Percentiles rank a stretch among this genome's conserved stretches.
Conservation (phyloP, 225 moss, liverwort and hornwort species). For the Pseudisothecium myosuroides region DNA sequence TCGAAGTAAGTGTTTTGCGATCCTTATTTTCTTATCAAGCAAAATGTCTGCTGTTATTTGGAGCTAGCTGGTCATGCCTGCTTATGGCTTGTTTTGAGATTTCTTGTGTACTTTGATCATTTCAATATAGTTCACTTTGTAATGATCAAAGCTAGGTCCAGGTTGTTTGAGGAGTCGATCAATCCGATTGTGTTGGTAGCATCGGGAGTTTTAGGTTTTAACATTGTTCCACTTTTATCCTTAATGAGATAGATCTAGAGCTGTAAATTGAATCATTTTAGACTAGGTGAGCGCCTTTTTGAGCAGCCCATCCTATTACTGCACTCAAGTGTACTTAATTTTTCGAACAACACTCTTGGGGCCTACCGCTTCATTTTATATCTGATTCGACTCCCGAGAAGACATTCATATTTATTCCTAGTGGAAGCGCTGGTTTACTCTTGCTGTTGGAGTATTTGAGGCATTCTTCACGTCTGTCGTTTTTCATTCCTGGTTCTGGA, state of each 20-base stretch:
- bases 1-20: conserved; percentile 45
- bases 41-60: background rate
- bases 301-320: background rate
- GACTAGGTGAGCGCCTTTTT: background rate
- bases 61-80: background rate
- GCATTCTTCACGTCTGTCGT: background rate
- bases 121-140: background rate
- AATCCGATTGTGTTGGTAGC: background rate
- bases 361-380: background rate
- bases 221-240: background rate
- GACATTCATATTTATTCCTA: background rate
- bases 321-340: background rate
- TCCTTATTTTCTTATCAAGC: background rate
- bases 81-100: background rate
- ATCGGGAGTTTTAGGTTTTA: background rate
- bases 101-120: background rate
- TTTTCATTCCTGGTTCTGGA: background rate
- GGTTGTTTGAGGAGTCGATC: background rate
- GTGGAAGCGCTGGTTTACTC: background rate
- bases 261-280: background rate
- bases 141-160: background rate
- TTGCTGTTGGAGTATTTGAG: background rate
- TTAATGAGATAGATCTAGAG: background rate
- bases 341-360: background rate
- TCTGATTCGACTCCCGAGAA: background rate